A percentile compares a stretch with the other conserved stretches of the same genome.
Conservation (phyloP, 164 flowering plant species). For the Aristolochia californica region DNA sequence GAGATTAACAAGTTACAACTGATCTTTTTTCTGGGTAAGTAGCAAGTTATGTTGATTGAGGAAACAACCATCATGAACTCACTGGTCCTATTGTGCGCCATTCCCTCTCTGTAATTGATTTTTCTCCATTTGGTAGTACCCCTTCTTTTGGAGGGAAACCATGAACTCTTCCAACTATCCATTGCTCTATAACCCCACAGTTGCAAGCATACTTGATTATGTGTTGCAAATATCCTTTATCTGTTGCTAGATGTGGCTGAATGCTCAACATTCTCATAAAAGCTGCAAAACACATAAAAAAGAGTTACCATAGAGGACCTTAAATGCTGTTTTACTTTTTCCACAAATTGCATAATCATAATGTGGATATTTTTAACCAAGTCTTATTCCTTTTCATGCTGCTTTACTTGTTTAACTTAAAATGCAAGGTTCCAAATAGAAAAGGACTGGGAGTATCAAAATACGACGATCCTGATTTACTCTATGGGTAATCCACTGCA, state of each 20-base stretch:
- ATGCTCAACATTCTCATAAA: slow-evolving; percentile 69
- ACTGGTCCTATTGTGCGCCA: slow-evolving; percentile 42
- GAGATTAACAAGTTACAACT: slow-evolving; percentile 2
- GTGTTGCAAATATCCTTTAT: slow-evolving; percentile 54
- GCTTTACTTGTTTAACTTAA: too few relatives aligned
- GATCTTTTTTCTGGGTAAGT: background rate
- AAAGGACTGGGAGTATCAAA: too few relatives aligned
- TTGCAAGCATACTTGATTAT: slow-evolving; percentile 60
- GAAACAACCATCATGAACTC: slow-evolving; percentile 13
- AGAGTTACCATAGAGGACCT: background rate
- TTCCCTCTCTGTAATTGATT: slow-evolving; percentile 61
- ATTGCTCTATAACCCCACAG: slow-evolving; percentile 71
- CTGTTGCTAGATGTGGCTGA: slow-evolving; percentile 61
- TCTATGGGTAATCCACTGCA: too few relatives aligned
- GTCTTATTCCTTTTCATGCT: too few relatives aligned
- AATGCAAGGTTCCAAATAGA: too few relatives aligned
- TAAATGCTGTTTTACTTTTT: background rate
- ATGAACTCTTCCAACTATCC: slow-evolving; percentile 40
- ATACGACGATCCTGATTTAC: too few relatives aligned
- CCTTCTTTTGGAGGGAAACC: slow-evolving; percentile 71
- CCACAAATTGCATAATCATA: background rate
- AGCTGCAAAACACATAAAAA: slow-evolving; percentile 29
- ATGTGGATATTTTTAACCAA: background rate
- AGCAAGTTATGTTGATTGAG: too few relatives aligned
- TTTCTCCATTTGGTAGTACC: slow-evolving; percentile 44